Evolutionary conservation across 768 basidiomycete genomes (phyloP).

Genomic region (Lentinula sp.): DNA sequence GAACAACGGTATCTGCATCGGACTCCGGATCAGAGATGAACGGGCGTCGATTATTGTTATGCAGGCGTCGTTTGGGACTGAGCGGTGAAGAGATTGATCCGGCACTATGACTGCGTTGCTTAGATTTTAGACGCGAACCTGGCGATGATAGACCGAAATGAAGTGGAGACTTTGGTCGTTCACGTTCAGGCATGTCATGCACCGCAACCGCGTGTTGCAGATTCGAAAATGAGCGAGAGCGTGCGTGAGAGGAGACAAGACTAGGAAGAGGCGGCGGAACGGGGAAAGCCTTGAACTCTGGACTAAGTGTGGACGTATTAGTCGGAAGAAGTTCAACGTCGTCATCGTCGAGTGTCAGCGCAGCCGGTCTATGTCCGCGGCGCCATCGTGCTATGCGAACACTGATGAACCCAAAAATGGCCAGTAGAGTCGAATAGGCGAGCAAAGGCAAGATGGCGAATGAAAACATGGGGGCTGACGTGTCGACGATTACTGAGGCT

Average conservation of each 20-base stretch:
- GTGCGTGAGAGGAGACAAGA: not conserved
- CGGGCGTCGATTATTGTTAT: not conserved
- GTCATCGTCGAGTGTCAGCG: slow-evolving; percentile 2
- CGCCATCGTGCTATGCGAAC: slow-evolving; percentile 7
- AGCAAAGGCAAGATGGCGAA: slow-evolving; percentile 2
- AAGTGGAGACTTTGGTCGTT: slow-evolving; percentile 4
- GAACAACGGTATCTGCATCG: not conserved
- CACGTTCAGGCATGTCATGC: not conserved
- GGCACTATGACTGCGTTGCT: slow-evolving; percentile 1
- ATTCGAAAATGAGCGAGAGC: not conserved
- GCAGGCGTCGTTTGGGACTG: not conserved
- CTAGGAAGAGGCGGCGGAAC: slow-evolving; percentile 1
- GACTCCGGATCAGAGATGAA: not conserved
- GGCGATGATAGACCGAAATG: slow-evolving; percentile 2
- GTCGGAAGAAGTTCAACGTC: slow-evolving; percentile 1
- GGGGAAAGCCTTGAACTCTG: not conserved
- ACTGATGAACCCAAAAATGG: slow-evolving; percentile 5
- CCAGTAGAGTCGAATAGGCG: not conserved
- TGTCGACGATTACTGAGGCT: not conserved
- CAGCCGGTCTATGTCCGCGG: not conserved
- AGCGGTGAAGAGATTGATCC: slow-evolving; percentile 1
- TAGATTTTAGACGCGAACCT: slow-evolving; percentile 3
- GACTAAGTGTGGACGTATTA: slow-evolving; percentile 1
- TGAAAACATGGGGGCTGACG: not conserved
- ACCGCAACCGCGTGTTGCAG: not conserved